Conservation (phyloP, 345 rosid genomes). For the Clausena lansium region DNA sequence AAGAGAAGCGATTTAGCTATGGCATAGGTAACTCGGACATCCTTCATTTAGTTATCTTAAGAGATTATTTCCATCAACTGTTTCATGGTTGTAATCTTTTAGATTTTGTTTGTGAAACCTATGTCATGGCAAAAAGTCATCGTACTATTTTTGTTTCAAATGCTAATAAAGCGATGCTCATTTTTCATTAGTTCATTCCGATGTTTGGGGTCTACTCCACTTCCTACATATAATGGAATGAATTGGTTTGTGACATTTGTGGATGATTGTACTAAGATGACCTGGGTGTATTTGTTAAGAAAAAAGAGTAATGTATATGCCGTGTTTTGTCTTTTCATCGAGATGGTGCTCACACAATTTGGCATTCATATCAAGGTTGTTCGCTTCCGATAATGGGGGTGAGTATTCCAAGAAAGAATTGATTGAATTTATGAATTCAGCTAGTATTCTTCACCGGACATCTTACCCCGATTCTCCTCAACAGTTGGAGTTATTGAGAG, state of each 20-base stretch:
- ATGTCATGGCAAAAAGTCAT: not conserved
- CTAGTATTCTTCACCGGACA: not conserved
- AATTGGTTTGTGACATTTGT: not conserved
- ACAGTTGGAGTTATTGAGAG: not conserved
- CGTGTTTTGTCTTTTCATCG: not conserved
- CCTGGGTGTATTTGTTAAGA: not conserved
- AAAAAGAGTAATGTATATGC: not conserved
- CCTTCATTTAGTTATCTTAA: not conserved
- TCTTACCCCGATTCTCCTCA: not conserved
- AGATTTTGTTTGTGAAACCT: not conserved
- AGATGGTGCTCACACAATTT: slow-evolving; percentile 1
- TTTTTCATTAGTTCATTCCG: not conserved
- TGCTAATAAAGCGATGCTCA: too few relatives aligned
- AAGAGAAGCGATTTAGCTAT: not conserved
- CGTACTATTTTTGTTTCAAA: not conserved
- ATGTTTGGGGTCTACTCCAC: not conserved
- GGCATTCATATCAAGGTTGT: not conserved
- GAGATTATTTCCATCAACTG: not conserved
- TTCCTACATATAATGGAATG: not conserved
- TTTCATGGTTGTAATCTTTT: not conserved
- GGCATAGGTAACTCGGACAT: not conserved
- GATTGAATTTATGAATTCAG: not conserved
- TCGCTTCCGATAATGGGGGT: not conserved
- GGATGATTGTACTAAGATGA: not conserved
- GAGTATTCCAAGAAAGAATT: not conserved